A percentile compares a stretch with the other conserved stretches of the same genome.
These are phyloP conservation scores for Daldinia bambusicola DNA, from an alignment of 495 filamentous ascomycete species.

Conservation along the genomic window DNA sequence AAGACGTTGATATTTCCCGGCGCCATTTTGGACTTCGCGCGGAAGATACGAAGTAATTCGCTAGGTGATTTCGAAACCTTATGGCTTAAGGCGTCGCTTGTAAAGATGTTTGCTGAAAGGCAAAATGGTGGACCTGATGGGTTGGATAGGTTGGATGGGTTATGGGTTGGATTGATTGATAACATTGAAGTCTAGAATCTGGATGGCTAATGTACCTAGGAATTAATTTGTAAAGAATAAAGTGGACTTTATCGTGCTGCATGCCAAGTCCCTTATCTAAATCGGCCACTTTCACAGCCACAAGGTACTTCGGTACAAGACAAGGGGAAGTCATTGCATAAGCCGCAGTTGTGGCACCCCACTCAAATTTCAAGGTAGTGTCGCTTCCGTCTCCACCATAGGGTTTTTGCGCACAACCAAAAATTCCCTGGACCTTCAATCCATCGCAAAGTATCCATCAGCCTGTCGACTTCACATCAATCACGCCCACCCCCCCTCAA, in stretches of 20 bases:
- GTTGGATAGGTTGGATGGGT: no score
- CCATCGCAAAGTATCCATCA: conserved; percentile 45
- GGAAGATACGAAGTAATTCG: neutral
- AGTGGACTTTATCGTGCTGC: neutral
- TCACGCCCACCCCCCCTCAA: conserved; percentile 33
- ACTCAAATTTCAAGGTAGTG: conserved; percentile 29
- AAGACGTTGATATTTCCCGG: conserved; percentile 77
- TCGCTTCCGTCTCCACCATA: conserved; percentile 47
- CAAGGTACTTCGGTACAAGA: neutral
- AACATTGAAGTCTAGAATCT: neutral
- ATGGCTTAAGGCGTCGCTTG: neutral
- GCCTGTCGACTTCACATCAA: conserved; percentile 45
- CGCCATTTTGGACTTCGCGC: conserved; percentile 46
- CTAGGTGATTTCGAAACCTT: neutral
- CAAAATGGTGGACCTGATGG: neutral
- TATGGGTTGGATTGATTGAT: neutral
- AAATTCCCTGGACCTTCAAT: conserved; percentile 48
- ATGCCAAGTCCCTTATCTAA: neutral
- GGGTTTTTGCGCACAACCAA: conserved; percentile 53
- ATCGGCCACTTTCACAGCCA: neutral
- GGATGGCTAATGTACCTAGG: neutral
- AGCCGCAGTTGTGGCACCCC: conserved; percentile 2
- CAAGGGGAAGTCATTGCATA: neutral
- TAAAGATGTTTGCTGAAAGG: neutral
- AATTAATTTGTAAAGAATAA: neutral